Base-by-base conservation (phyloP, 345 rosid species). In the Ailanthus altissimus region DNA sequence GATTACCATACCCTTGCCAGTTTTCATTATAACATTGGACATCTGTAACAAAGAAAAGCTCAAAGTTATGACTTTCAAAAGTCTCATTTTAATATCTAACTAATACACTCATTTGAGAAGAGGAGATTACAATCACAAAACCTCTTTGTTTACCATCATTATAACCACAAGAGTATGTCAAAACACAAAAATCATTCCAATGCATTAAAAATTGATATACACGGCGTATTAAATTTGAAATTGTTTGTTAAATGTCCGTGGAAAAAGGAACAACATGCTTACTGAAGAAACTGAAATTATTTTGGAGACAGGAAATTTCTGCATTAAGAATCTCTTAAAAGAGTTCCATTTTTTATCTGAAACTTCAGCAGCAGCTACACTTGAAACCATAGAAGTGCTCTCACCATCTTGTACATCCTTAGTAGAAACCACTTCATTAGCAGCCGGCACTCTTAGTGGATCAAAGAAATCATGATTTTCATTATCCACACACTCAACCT, bases 221-320 rank as follows among this genome's bases (percentile, higher is more conserved):
- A 15, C 28, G 45, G 66, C 9, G 36, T 14, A n/a, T 16, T 63
- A 63, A 63, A 38, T 63, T 32, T 40, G 23, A 63, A 63, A 40
- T 63, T 0, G 36, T 14, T 36, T 63, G 36, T 16, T 32, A 32
- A 0, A 63, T 63, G 8, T 5, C 0, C 0, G 36, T 8, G 50
- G 12, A 26, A 67, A 28, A 12, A 23, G 42, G 40, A 26, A 59
- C 23, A 57, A 36, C n/a, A 28, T 54, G 72, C 91, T 83, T 80
- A 93, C 97, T 23, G 92, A 86, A 75, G 98, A 90, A 67, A 82
- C 69, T 36, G 97, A 86, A 65, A 86, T 79, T 88, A 89, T 88
- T 83, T 86, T 94, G 78, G 97, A 84, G 77, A 91, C 92, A 23
- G 94, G 92, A 80, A 93, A 94, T 72, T 89, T 89, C 88, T 94